Conservation (phyloP, 371 early-diverging fungal species). For the Mortierella sp. region DNA sequence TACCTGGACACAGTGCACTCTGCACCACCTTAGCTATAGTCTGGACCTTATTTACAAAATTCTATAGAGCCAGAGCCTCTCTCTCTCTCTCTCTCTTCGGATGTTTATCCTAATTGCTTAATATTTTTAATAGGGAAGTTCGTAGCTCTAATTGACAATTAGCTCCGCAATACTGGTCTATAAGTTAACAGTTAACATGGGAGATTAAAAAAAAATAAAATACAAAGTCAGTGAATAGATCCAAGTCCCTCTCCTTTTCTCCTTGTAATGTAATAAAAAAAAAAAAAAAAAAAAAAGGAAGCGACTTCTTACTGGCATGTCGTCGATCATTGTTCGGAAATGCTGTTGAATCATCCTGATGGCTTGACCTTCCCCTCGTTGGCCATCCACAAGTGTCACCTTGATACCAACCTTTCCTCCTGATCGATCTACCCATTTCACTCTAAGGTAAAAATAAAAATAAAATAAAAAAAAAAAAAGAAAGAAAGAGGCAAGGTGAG, state of each 20-base stretch:
- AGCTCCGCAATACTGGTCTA: neutral
- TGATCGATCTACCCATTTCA: slow-evolving; percentile 51
- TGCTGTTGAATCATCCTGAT: slow-evolving; percentile 43
- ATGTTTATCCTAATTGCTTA: too few species aligned
- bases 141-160: neutral
- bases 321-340: slow-evolving; percentile 45
- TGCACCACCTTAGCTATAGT: too few species aligned
- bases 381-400: slow-evolving; percentile 43
- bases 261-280: neutral
- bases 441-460: slow-evolving; percentile 8
- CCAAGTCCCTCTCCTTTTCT: neutral
- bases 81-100: too few species aligned
- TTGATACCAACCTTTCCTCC: slow-evolving; percentile 45
- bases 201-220: neutral
- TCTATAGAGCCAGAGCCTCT: too few species aligned
- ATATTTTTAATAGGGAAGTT: neutral
- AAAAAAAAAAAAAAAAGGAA: slow-evolving; percentile 3
- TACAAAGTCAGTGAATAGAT: neutral
- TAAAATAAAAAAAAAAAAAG: neutral
- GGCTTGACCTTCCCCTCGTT: slow-evolving; percentile 42
- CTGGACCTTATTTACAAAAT: too few species aligned
- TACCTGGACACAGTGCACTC: too few species aligned
- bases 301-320: slow-evolving; percentile 42
- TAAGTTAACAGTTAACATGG: neutral
- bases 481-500: neutral